Evolutionary conservation across 2,329 filamentous ascomycete species (phyloP), one percentile per base, ranked within the genome.

Genomic region (Akanthomyces lecanii): DNA sequence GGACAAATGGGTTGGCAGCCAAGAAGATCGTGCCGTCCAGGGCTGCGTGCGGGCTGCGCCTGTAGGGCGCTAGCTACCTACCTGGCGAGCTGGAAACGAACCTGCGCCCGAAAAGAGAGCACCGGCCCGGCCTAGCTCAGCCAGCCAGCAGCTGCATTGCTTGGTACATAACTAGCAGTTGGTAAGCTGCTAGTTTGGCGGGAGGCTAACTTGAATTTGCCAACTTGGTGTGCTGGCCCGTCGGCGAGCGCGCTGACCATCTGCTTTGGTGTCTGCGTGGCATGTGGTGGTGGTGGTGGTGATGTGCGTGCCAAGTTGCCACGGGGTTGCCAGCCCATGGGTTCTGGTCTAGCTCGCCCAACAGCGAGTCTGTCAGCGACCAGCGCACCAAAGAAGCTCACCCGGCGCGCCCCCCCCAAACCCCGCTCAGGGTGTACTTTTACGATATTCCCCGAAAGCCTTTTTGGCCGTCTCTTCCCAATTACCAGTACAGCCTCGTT

Each of bases 1-100:
- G 33, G 45, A 44, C 12, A 44, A 42, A 44, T 60, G 36, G 55
- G 52, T 60, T 61, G 48, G 40, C 40, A 45, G 40, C 56, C 42
- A 42, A 25, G 38, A 61, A 51, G 57, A 57, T 50, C 56, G 56
- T n/a, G 25, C 42, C 28, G 54, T 48, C 18, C 54, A 33, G 8
- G 33, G 40, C 38, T n/a, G 53, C 25, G 25, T 40, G 53, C 25
- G 14, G 14, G 23, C 18, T 14, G 10, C 33, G 33, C 33, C 33
- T 36, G 2, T 2, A 36, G 33, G 33, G 33, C 33, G 14, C 36
- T 6, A 40, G 52, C 21, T 21, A 21, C 21, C 21, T 21, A 21
- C 21, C 21, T 21, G 21, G 21, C 21, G 25, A 16, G n/a, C 50
- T 23, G 28, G 48, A n/a, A n/a, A 51, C 25, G 33, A 54, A 42